Evolutionary conservation across 345 rosid genomes (phyloP).

Genomic region (Microthlaspi erraticum): DNA sequence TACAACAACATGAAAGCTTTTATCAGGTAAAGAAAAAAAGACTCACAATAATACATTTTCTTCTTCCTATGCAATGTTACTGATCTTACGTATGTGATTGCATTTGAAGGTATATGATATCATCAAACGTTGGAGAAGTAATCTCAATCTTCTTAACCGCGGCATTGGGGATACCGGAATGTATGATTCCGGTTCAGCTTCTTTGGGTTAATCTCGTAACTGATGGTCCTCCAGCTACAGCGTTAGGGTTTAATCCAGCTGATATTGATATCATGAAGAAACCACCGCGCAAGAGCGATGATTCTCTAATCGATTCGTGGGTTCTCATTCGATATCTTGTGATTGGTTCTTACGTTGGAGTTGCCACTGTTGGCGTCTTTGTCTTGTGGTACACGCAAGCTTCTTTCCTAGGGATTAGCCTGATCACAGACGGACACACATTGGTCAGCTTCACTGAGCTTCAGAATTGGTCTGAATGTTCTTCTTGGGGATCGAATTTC

Average conservation of each 20-base stretch:
- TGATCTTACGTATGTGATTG: background rate
- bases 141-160: conserved; percentile 87
- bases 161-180: conserved; percentile 89
- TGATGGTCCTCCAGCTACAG: conserved; percentile 98
- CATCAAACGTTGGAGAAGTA: conserved; percentile 96
- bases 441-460: conserved; percentile 73
- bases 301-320: conserved; percentile 74
- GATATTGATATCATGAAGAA: conserved; percentile 87
- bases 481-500: conserved; percentile 76
- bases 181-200: conserved; percentile 95
- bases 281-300: conserved; percentile 84
- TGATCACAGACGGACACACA: conserved; percentile 77
- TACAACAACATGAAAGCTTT: conserved; percentile 96
- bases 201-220: conserved; percentile 97
- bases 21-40: conserved; percentile 55
- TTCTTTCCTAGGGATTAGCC: conserved; percentile 77
- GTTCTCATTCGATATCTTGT: conserved; percentile 81
- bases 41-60: background rate
- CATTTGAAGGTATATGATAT: conserved; percentile 83
- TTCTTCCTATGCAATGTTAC: background rate
- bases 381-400: conserved; percentile 84
- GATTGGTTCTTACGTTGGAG: conserved; percentile 86
- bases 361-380: conserved; percentile 94
- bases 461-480: conserved; percentile 78
- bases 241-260: conserved; percentile 91